Conservation (phyloP, 2,329 filamentous ascomycete genomes). For the Xylariaceae sp. region DNA sequence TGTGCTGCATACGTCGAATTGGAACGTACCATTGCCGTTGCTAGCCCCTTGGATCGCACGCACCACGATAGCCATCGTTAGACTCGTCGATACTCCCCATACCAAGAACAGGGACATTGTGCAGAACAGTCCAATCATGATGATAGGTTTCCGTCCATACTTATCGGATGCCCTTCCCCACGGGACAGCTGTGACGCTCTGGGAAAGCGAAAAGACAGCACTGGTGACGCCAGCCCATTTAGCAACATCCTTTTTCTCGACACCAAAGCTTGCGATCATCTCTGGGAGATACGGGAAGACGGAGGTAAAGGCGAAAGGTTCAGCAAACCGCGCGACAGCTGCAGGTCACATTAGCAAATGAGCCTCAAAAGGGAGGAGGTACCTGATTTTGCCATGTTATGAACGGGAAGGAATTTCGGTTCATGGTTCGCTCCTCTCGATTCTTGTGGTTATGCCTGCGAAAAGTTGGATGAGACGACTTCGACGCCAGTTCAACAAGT, state of each 20-base stretch:
- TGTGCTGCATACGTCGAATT: not conserved
- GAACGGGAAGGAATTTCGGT: not conserved
- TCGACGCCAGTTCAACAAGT: conserved; percentile 20
- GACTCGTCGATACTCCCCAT: conserved; percentile 77
- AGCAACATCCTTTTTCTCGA: conserved; percentile 67
- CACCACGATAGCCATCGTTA: conserved; percentile 75
- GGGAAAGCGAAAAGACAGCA: conserved; percentile 66
- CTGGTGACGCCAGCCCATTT: conserved; percentile 77
- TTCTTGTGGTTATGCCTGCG: conserved; percentile 9
- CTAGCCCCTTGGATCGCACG: conserved; percentile 76
- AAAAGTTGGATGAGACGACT: conserved; percentile 17
- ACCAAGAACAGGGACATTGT: conserved; percentile 79
- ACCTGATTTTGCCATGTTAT: conserved; percentile 15
- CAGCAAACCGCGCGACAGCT: conserved; percentile 76
- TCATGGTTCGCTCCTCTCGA: conserved; percentile 2
- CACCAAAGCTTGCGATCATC: conserved; percentile 77
- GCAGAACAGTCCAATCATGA: conserved; percentile 67
- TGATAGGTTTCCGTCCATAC: conserved; percentile 73
- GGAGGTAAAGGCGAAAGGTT: conserved; percentile 68
- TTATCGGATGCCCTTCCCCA: conserved; percentile 76
- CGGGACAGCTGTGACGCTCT: conserved; percentile 66
- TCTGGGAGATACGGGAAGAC: conserved; percentile 70
- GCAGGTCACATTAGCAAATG: conserved; percentile 29
- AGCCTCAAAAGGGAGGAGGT: conserved; percentile 14
- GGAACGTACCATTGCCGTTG: conserved; percentile 70